Conservation (phyloP, 108 stramenopile species). For the Craspedostauros australis region DNA sequence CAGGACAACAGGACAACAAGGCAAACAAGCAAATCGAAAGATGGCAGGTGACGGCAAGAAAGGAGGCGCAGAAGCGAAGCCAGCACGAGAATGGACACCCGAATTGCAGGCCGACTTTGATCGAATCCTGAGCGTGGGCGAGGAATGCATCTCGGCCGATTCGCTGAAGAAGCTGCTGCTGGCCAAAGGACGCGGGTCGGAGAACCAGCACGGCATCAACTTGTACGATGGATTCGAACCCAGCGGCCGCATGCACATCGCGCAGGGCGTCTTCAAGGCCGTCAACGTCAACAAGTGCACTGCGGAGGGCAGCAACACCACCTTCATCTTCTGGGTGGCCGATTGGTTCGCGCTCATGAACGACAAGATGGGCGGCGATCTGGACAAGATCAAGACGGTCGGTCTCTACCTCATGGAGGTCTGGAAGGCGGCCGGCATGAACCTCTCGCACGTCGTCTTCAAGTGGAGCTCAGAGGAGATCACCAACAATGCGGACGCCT, state of each 20-base stretch:
- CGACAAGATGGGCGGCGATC: constrained; percentile 99
- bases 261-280: constrained; percentile 93
- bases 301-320: constrained; percentile 63
- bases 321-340: constrained; percentile 99
- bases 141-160: constrained; percentile 75
- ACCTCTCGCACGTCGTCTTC: constrained; percentile 94
- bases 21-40: too few species aligned
- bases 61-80: constrained; percentile 19
- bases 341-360: constrained; percentile 99
- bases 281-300: constrained; percentile 98
- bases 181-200: constrained; percentile 67
- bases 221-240: constrained; percentile 99
- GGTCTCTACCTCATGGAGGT: constrained; percentile 98
- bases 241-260: constrained; percentile 99
- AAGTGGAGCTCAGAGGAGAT: constrained; percentile 99
- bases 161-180: constrained; percentile 58
- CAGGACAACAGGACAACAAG: not conserved
- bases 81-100: constrained; percentile 53
- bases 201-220: constrained; percentile 44
- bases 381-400: constrained; percentile 88
- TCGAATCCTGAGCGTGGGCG: constrained; percentile 75
- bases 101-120: constrained; percentile 66
- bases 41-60: constrained; percentile 1
- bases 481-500: constrained; percentile 81
- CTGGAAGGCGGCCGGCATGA: constrained; percentile 99